phyloP scores from a whole-genome alignment of 257 asterid species.

The Eucommia ulmoides region DNA sequence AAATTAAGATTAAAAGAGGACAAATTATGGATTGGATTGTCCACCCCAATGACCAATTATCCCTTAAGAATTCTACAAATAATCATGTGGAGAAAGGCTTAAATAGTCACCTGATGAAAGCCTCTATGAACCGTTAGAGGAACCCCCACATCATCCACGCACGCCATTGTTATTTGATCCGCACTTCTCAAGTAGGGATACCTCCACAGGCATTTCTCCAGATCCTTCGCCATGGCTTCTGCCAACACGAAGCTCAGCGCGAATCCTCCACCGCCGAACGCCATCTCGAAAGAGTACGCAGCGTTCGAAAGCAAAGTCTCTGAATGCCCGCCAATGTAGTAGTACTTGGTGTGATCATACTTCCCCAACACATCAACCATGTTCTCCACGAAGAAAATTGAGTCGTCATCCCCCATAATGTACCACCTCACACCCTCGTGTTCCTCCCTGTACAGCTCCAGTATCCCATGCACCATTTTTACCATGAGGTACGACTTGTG shows the following conservation, averaged over 20 bases:
- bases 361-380: conserved; percentile 49
- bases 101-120: conserved; percentile 99
- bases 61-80: not conserved
- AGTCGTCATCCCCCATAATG: conserved; percentile 97
- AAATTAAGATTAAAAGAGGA: not conserved
- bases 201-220: conserved; percentile 72
- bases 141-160: conserved; percentile 72
- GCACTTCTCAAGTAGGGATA: conserved; percentile 80
- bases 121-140: conserved; percentile 54
- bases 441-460: too few species aligned
- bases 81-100: too few species aligned
- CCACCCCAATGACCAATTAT: not conserved
- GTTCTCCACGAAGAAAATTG: conserved; percentile 72
- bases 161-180: conserved; percentile 88
- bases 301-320: conserved; percentile 85
- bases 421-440: conserved; percentile 89
- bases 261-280: conserved; percentile 91
- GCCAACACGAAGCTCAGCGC: conserved; percentile 75
- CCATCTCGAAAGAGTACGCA: conserved; percentile 78
- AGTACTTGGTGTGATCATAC: conserved; percentile 71
- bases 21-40: not conserved
- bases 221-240: conserved; percentile 29
- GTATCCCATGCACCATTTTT: conserved; percentile 56
- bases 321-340: conserved; percentile 71
- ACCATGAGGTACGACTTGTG: conserved; percentile 59